Base-by-base conservation (phyloP, 345 rosid species). In the Jatropha curcas region DNA sequence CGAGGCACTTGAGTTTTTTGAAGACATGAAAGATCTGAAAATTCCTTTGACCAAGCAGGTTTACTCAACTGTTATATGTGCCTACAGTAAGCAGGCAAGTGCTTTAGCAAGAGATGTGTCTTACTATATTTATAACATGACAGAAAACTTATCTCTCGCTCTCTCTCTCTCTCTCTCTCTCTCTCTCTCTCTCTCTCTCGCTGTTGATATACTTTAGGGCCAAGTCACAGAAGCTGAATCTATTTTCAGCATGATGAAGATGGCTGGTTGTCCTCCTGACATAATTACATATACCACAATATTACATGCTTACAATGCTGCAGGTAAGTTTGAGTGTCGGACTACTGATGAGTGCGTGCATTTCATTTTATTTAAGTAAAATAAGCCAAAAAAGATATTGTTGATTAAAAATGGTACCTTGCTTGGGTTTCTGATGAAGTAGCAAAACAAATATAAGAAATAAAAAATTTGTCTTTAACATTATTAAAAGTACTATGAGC, bases 61-160 rank as follows among this genome's bases (percentile, higher is more conserved):
- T 3, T 94, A 89, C 81, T 86, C 97, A 68, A 88, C 93, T 43
- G 85, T 84, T 66, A 84, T 94, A 34, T 84, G 85, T 74, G 89
- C 89, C 62, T 86, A 85, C 80, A 92, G 95, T 85, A 89, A 86
- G 81, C 89, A 90, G 93, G 97, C 81, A 88, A 81, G 87, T 76
- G 35, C 53, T 76, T 65, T 62, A 57, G 28, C 63, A 76, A 53
- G 62, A 77, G 10, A 35, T 62, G 69, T 4, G 16, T 67, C 60
- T n/a, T 68, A 6, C 43, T 60, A 10, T 60, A 10, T 43, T 39
- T 53, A 52, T 34, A 22, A 65, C 67, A 51, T 61, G 22, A 61
- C 59, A 30, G 70, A 46, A 34, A 41, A 66, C 60, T 74, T 27
- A 41, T 45, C 27, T 59, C 50, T 22, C 25, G 58, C 37, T 68